These are phyloP conservation scores for Taphrina deformans DNA, from an alignment of 1,139 yeast species.

Conservation along the genomic window DNA sequence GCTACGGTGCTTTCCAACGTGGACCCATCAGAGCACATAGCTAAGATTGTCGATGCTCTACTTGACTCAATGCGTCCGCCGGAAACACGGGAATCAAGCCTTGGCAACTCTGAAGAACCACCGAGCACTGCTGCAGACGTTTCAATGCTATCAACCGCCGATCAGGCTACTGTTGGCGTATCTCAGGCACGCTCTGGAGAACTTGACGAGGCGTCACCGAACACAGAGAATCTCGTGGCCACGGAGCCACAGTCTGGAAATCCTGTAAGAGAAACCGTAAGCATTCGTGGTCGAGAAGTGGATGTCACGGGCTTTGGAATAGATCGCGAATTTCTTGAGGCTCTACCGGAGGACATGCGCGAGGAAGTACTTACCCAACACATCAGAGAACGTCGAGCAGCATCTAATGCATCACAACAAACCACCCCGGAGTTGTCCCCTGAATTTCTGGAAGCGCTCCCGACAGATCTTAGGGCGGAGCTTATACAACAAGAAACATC, in stretches of 20 bases:
- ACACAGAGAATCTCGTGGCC: background rate
- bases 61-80: conserved; percentile 46
- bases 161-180: background rate
- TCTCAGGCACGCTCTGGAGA: background rate
- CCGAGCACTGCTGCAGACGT: conserved; percentile 34
- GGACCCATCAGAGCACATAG: conserved; percentile 49
- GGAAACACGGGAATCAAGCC: conserved; percentile 47
- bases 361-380: conserved; percentile 91
- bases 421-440: conserved; percentile 66
- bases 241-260: background rate
- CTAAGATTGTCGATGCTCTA: conserved; percentile 56
- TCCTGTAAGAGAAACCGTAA: conserved; percentile 48
- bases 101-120: conserved; percentile 45
- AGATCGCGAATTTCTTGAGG: conserved; percentile 87
- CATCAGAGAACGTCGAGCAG: conserved; percentile 63
- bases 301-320: conserved; percentile 89
- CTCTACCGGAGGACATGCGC: conserved; percentile 88
- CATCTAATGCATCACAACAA: conserved; percentile 38
- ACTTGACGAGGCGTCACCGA: background rate
- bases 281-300: conserved; percentile 74
- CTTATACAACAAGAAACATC: conserved; percentile 64
- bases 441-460: conserved; percentile 78
- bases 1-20: conserved; percentile 54
- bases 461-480: conserved; percentile 71
- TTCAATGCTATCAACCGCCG: too few species aligned